Conservation (phyloP, 495 filamentous ascomycete species). For the Hyaloscypha bicolor region DNA sequence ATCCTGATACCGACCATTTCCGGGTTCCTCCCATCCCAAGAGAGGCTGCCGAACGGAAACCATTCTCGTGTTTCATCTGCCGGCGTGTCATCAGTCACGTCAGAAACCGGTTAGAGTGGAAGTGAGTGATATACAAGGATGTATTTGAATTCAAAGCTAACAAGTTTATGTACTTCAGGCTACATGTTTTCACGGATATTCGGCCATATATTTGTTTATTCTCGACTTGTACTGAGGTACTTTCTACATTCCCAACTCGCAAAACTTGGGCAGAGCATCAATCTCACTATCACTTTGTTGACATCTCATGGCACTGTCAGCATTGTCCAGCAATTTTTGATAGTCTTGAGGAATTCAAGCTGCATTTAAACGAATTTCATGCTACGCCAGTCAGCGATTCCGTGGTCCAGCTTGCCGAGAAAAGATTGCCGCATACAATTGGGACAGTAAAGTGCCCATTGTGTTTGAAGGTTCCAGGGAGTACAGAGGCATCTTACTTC, state of each 20-base stretch:
- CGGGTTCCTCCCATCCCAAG: background rate
- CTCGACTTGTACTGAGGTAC: constrained; percentile 21
- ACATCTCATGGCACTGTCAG: background rate
- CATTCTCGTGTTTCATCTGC: constrained; percentile 1
- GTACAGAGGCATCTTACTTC: constrained; percentile 8
- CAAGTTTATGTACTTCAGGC: constrained; percentile 4
- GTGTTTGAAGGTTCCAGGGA: background rate
- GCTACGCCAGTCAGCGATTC: no score
- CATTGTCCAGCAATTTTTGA: no score
- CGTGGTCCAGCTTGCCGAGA: no score
- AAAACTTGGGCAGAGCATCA: constrained; percentile 34
- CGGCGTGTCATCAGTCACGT: background rate
- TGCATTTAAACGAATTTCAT: no score
- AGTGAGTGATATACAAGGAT: constrained; percentile 5
- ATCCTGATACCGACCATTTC: background rate
- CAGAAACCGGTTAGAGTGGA: constrained; percentile 7
- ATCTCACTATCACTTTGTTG: constrained; percentile 20
- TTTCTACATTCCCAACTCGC: constrained; percentile 30
- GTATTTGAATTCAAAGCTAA: background rate
- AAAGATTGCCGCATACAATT: no score
- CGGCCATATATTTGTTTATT: constrained; percentile 39
- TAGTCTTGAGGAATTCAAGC: no score
- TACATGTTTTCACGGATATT: constrained; percentile 36
- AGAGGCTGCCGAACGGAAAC: background rate
- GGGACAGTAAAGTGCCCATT: no score